Base-by-base conservation (phyloP, 345 rosid genomes). In the Hevea brasiliensis region DNA sequence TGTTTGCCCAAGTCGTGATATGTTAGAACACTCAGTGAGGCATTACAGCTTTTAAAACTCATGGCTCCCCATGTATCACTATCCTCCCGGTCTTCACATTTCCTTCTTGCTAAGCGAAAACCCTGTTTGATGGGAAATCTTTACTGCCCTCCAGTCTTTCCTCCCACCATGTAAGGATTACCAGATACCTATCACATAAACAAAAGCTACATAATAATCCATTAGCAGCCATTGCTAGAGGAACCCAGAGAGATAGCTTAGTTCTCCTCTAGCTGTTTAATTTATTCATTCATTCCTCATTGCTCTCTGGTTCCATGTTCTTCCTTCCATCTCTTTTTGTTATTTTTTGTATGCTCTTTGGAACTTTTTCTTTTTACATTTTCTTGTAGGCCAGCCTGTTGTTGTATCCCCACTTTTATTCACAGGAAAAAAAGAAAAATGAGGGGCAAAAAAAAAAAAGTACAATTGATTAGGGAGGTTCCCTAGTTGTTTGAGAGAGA, bases 21-120 rank as follows among this genome's bases (percentile, higher is more conserved):
- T 88, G 87, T 74, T 96, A 80, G 99, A 96, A 80, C 88, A 89
- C 76, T 90, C 93, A 74, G 97, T 96, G 92, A 91, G 92, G 84
- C 89, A 96, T 85, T 96, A 93, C 85, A 88, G 92, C 83, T 79
- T 84, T 74, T 91, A 88, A 89, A 76, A 79, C 81, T 82, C 84
- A 51, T 68, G 75, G 67, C 53, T 70, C 71, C 71, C 65, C 41
- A 55, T 76, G 74, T 80, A 24, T 60, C 56, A 73, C 79, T 77
- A 48, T 53, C 56, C 59, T 76, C 57, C 71, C 72, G 4, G 77
- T 59, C 66, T 73, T 54, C 54, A 66, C 54, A n/a, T 67, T 51
- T 62, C 56, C 59, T 62, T 71, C 61, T 78, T 21, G 51, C 72
- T 53, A 23, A 72, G 72, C 69, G 44, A 76, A 61, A 56, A 76